These are phyloP conservation scores for Alternaria metachromatica DNA, from an alignment of 2,329 filamentous ascomycete species.

Conservation along the genomic window DNA sequence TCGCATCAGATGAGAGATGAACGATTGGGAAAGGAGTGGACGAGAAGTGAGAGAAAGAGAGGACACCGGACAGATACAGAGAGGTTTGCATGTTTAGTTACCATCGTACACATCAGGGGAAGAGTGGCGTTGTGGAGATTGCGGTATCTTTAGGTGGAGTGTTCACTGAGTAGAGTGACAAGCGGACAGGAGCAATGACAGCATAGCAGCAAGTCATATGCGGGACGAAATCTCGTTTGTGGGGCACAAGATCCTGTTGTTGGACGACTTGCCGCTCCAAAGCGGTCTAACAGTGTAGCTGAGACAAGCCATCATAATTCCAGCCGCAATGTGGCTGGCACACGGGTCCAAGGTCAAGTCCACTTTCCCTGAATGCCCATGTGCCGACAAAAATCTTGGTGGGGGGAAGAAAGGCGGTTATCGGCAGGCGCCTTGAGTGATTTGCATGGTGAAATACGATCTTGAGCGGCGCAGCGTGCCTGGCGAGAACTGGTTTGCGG, in stretches of 20 bases:
- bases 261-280: slow-evolving; percentile 2
- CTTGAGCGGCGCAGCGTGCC: slow-evolving; percentile 4
- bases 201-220: not conserved
- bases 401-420: not conserved
- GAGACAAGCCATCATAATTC: not conserved
- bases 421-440: slow-evolving; percentile 4
- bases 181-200: not conserved
- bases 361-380: not conserved
- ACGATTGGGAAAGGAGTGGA: not conserved
- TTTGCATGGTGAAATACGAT: slow-evolving; percentile 10
- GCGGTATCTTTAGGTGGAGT: not conserved
- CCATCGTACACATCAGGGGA: not conserved
- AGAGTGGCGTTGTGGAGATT: not conserved
- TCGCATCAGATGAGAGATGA: not conserved
- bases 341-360: not conserved
- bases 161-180: not conserved
- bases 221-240: not conserved
- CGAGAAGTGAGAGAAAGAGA: not conserved
- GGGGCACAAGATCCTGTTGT: not conserved
- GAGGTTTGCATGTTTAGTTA: not conserved
- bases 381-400: not conserved
- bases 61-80: not conserved
- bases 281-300: not conserved
- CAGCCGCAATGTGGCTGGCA: not conserved
- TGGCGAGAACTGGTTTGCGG: slow-evolving; percentile 8